phyloP scores from a whole-genome alignment of 495 filamentous ascomycete species.

The Talaromyces ruber region DNA sequence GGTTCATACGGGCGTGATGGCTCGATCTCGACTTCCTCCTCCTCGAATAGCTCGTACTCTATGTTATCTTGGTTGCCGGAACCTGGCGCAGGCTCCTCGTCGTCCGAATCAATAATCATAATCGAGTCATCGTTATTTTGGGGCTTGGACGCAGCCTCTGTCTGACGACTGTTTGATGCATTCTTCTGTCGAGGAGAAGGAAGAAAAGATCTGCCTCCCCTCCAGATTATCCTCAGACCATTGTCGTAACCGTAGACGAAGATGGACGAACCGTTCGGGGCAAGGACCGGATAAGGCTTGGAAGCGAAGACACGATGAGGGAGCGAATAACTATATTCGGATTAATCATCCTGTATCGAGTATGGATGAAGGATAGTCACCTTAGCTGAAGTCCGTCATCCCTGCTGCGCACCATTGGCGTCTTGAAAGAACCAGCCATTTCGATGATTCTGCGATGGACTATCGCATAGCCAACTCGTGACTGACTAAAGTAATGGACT shows the following conservation, averaged over 20 bases:
- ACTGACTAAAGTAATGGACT: background rate
- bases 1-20: constrained; percentile 41
- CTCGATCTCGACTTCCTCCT: constrained; percentile 52
- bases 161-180: constrained; percentile 6
- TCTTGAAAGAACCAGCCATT: constrained; percentile 10
- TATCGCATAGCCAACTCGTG: background rate
- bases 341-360: constrained; percentile 8
- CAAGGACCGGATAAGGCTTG: constrained; percentile 64
- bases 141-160: constrained; percentile 23
- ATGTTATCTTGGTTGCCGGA: constrained; percentile 24
- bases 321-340: constrained; percentile 58
- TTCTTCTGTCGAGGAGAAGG: constrained; percentile 9
- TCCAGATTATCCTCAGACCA: constrained; percentile 71
- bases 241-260: constrained; percentile 75
- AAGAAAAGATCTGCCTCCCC: constrained; percentile 64
- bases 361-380: constrained; percentile 17
- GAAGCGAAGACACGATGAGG: constrained; percentile 64
- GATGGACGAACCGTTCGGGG: constrained; percentile 78
- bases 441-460: constrained; percentile 7
- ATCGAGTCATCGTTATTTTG: constrained; percentile 45
- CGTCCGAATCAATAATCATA: constrained; percentile 76
- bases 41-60: constrained; percentile 36
- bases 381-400: constrained; percentile 46
- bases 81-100: constrained; percentile 45
- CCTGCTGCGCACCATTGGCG: constrained; percentile 27